A percentile compares a stretch with the other conserved stretches of the same genome.
Evolutionary conservation across 2,329 filamentous ascomycete species (phyloP).

Genomic region (Talaromyces sp.): DNA sequence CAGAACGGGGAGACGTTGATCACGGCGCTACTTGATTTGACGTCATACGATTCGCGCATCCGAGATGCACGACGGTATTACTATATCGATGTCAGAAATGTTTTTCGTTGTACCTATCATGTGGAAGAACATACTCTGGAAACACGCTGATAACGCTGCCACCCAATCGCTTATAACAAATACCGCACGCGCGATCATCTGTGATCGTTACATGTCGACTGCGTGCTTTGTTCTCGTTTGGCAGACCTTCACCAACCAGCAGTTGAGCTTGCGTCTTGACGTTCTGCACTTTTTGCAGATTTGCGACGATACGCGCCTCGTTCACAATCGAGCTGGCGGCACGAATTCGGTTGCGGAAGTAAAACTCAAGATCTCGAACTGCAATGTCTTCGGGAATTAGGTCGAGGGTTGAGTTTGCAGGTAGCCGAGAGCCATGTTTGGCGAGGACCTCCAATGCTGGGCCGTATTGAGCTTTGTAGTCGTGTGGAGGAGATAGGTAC

Average conservation of each 20-base stretch:
- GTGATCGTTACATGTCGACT: constrained; percentile 72
- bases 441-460: constrained; percentile 86
- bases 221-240: constrained; percentile 49
- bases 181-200: constrained; percentile 84
- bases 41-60: constrained; percentile 57
- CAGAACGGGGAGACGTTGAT: neutral
- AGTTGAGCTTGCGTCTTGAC: constrained; percentile 72
- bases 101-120: neutral
- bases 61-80: constrained; percentile 70
- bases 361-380: constrained; percentile 75
- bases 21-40: neutral
- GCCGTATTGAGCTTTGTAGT: constrained; percentile 66
- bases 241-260: constrained; percentile 66
- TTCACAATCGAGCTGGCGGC: constrained; percentile 78
- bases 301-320: constrained; percentile 71
- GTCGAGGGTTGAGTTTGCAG: constrained; percentile 77
- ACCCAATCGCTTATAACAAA: constrained; percentile 89
- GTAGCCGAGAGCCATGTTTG: constrained; percentile 85
- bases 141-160: constrained; percentile 87
- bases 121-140: constrained; percentile 61
- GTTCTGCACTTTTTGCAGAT: constrained; percentile 72
- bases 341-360: constrained; percentile 87
- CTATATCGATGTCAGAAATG: constrained; percentile 28
- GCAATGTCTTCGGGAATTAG: constrained; percentile 79
- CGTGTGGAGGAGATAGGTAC: constrained; percentile 76